Evolutionary conservation across 768 basidiomycete genomes (phyloP), one percentile per base, ranked within the genome.

Genomic region (Agrocybe praecox): DNA sequence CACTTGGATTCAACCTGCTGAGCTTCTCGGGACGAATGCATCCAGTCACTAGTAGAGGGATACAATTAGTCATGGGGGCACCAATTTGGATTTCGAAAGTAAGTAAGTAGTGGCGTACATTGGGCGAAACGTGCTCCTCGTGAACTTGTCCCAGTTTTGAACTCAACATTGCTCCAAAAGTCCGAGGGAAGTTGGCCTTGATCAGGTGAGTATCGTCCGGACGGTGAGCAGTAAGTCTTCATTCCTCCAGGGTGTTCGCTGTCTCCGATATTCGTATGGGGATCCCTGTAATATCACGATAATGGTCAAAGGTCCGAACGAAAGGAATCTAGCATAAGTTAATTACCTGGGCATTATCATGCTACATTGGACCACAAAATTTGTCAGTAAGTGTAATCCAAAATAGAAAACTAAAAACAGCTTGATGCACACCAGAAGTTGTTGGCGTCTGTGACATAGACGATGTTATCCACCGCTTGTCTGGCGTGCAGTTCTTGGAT

Each of bases 261-360:
- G 63, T 81, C 80, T 5, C 83, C 83, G 54, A 85, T 79, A 60
- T 82, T 76, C 12, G 82, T 84, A 64, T 84, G 79, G 0, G 78
- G 69, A 36, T 77, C 63, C n/a, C 81, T 79, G 33, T 36, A 15
- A 2, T 33, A 23, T 5, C 1, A 23, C 19, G 2, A 21, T 24
- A 18, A 21, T 8, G 21, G 18, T 34, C 5, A 24, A 15, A n/a
- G 17, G 12, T 5, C 22, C 5, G 15, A n/a, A 22, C 36, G 19
- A 11, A 5, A 17, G 6, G 26, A 7, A 24, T 12, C 42, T 21
- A 17, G 40, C 2, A 15, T 21, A 49, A 14, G 15, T 15, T 17
- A 49, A 61, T 33, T 58, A 76, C 75, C 76, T 72, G 49, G 80
- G 79, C 74, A 81, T 75, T 46, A 81, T 79, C 76, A 81, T 78